These are phyloP conservation scores for Teratosphaeria viscida DNA, from an alignment of 2,329 filamentous ascomycete species.

Conservation along the genomic window DNA sequence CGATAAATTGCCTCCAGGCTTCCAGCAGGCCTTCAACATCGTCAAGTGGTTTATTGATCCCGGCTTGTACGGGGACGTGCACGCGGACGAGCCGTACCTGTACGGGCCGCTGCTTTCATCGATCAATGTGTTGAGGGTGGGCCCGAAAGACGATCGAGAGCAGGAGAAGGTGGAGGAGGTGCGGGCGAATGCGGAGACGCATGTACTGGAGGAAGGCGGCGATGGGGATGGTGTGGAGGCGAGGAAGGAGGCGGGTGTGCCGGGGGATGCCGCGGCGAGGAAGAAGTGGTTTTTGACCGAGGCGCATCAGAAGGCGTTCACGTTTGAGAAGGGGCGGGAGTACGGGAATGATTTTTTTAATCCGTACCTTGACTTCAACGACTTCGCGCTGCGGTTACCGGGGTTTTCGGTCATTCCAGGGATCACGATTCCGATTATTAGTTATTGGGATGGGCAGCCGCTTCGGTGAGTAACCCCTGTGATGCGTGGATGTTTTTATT, in stretches of 20 bases:
- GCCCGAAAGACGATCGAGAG: constrained; percentile 33
- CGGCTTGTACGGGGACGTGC: constrained; percentile 78
- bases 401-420: constrained; percentile 45
- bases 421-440: constrained; percentile 62
- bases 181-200: constrained; percentile 47
- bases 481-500: constrained; percentile 17
- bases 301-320: constrained; percentile 44
- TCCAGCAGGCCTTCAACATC: constrained; percentile 71
- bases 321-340: constrained; percentile 50
- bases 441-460: constrained; percentile 70
- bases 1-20: constrained; percentile 75
- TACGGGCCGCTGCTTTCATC: constrained; percentile 73
- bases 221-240: constrained; percentile 34
- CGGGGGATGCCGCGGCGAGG: constrained; percentile 34
- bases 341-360: constrained; percentile 76
- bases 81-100: constrained; percentile 74
- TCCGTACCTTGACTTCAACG: constrained; percentile 80
- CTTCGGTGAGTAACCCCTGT: constrained; percentile 48
- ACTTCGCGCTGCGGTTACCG: constrained; percentile 60
- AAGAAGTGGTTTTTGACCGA: constrained; percentile 53
- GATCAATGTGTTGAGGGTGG: constrained; percentile 67
- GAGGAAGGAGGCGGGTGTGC: constrained; percentile 30
- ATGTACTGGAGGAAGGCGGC: constrained; percentile 45
- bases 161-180: constrained; percentile 22
- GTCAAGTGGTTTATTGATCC: constrained; percentile 89